Percentiles rank a stretch among this genome's conserved stretches.
phyloP scores from a whole-genome alignment of 768 basidiomycete genomes.

The Rhodotorula babjevae region DNA sequence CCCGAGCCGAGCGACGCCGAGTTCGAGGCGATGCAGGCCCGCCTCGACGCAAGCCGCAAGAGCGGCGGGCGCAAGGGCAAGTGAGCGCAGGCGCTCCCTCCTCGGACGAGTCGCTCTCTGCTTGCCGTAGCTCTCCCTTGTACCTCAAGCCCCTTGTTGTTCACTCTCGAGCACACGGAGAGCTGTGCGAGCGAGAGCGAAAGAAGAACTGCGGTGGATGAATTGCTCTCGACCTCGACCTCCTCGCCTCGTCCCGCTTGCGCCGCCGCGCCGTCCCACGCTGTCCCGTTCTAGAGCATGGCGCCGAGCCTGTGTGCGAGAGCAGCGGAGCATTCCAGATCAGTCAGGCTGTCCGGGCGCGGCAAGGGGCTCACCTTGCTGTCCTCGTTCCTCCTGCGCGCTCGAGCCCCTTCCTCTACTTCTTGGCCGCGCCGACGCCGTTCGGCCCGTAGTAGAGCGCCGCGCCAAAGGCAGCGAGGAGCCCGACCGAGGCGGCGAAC shows the following conservation, averaged over 20 bases:
- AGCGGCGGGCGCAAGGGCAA: not conserved
- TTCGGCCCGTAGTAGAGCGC: slow-evolving; percentile 40
- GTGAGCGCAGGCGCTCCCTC: not conserved
- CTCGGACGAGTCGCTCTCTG: too few species aligned
- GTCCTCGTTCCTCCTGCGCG: not conserved
- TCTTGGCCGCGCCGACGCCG: slow-evolving; percentile 25
- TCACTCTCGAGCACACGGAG: not conserved
- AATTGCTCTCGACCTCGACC: not conserved
- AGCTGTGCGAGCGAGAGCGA: not conserved
- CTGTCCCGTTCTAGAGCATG: slow-evolving; percentile 14
- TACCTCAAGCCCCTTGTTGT: not conserved
- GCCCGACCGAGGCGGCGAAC: slow-evolving; percentile 25
- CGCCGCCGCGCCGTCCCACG: not conserved
- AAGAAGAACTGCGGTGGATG: not conserved
- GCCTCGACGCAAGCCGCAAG: slow-evolving; percentile 26
- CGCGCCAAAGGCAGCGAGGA: slow-evolving; percentile 34
- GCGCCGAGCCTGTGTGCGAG: slow-evolving; percentile 26
- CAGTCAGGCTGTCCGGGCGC: slow-evolving; percentile 32
- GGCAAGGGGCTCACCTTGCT: not conserved
- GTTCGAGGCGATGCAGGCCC: slow-evolving; percentile 44
- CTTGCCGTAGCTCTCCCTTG: not conserved
- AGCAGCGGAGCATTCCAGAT: slow-evolving; percentile 7
- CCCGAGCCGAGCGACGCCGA: slow-evolving; percentile 38
- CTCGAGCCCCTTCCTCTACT: not conserved
- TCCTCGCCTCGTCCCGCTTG: not conserved